These are phyloP conservation scores for Monosporozyma servazzii DNA, from an alignment of 805 yeast genomes.

Conservation along the genomic window DNA sequence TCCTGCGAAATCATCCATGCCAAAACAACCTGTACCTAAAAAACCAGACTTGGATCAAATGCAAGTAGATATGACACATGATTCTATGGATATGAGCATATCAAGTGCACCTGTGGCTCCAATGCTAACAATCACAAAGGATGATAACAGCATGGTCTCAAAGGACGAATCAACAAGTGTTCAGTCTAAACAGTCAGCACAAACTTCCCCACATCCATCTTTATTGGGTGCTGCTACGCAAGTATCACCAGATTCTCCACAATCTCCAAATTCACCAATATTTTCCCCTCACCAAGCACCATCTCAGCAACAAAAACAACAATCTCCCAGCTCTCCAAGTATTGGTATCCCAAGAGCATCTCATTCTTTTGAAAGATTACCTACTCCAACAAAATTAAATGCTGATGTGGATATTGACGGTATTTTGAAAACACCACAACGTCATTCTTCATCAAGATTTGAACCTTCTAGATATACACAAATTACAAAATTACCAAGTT, in stretches of 20 bases:
- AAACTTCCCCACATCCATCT: constrained; percentile 15
- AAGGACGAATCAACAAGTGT: background rate
- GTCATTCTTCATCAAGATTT: constrained; percentile 87
- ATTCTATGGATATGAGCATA: background rate
- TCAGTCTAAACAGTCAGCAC: constrained; percentile 1
- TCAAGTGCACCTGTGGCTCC: constrained; percentile 7
- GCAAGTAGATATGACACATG: background rate
- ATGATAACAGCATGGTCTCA: constrained; percentile 3
- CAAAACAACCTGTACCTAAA: background rate
- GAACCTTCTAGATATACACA: constrained; percentile 65
- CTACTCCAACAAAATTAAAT: constrained; percentile 52
- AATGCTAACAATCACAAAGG: constrained; percentile 10
- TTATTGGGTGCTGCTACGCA: constrained; percentile 19
- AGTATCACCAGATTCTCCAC: constrained; percentile 13
- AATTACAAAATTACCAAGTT: constrained; percentile 68
- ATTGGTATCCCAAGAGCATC: constrained; percentile 34
- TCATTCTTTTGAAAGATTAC: constrained; percentile 47
- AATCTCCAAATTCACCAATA: constrained; percentile 1
- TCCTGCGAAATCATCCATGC: background rate
- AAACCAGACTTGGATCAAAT: background rate
- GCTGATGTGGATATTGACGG: constrained; percentile 58
- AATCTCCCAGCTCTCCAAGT: constrained; percentile 17
- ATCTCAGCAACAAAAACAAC: constrained; percentile 7
- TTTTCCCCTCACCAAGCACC: background rate
- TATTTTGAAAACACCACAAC: constrained; percentile 69